Evolutionary conservation across 1,139 yeast genomes (phyloP), one percentile per base, ranked within the genome.

Genomic region (Taphrina pruni): DNA sequence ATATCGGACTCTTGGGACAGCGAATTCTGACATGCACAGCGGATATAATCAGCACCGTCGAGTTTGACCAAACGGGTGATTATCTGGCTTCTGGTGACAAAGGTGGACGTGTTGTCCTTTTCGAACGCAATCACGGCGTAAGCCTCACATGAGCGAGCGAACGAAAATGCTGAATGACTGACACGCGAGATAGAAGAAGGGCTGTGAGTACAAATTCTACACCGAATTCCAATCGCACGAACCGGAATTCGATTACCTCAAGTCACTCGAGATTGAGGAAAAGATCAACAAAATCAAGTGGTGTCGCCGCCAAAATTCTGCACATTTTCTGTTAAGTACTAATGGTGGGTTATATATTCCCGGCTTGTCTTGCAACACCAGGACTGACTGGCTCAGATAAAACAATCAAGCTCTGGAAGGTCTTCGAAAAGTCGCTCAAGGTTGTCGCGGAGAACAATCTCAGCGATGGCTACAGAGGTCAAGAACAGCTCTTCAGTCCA

Each of bases 181-280:
- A 39, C 48, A 8, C n/a, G 54, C 41, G 32, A n/a, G 48, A 17
- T 57, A 74, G 73, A 89, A 89, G 77, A 87, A 87, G 78, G 88
- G 88, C 72, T 94, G 98, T 79, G 99, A 95, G 79, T 95, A 95
- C 81, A 87, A 91, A 76, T 95, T 95, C 80, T 89, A 90, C 78
- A 94, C 99, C 36, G 99, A 95, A 79, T 95, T 95, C 79, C 99
- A 95, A 81, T 87, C 94, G 77, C 99, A 95, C 80, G 99, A 95
- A 79, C 97, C 99, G 9, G 99, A 95, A 79, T 95, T 95, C 77
- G 99, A 94, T 81, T 95, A 95, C 80, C 83, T 95, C 75, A 95
- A 95, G 80, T 89, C 97, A 46, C 83, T 95, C 74, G 99, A 95
- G 80, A 95, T 95, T 76, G 99, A 95, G 80, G 99, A 95, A 80